Conservation (phyloP, 2,329 filamentous ascomycete genomes). For the Periconia sp. region DNA sequence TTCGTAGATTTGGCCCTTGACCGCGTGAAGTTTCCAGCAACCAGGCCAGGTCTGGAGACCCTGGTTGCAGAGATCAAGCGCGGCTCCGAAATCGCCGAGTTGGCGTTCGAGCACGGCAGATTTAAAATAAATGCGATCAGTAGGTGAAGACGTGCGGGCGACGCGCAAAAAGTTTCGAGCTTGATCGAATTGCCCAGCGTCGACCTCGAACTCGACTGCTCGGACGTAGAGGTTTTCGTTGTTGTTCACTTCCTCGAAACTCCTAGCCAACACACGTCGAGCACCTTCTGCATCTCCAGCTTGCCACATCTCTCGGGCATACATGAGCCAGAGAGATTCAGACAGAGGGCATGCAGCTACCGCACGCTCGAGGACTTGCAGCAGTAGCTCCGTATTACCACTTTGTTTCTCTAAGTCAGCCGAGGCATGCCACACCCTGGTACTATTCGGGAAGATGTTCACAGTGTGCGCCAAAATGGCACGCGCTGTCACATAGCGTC, state of each 20-base stretch:
- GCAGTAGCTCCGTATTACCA: slow-evolving; percentile 78
- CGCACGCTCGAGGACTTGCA: slow-evolving; percentile 85
- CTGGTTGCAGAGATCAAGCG: slow-evolving; percentile 83
- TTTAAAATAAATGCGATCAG: slow-evolving; percentile 97
- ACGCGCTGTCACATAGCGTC: slow-evolving; percentile 84
- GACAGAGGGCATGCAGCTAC: slow-evolving; percentile 91
- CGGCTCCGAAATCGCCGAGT: slow-evolving; percentile 74
- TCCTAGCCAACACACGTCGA: slow-evolving; percentile 78
- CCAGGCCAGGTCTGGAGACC: slow-evolving; percentile 84
- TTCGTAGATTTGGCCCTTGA: slow-evolving; percentile 98
- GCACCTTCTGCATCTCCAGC: slow-evolving; percentile 85
- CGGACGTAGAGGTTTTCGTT: slow-evolving; percentile 98
- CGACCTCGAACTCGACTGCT: slow-evolving; percentile 93
- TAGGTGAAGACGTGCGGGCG: slow-evolving; percentile 85
- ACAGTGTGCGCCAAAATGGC: slow-evolving; percentile 93
- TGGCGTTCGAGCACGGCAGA: slow-evolving; percentile 91
- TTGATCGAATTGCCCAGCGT: slow-evolving; percentile 79
- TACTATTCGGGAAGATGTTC: slow-evolving; percentile 84
- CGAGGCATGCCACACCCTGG: slow-evolving; percentile 85
- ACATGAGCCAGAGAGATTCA: slow-evolving; percentile 92
- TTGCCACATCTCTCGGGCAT: slow-evolving; percentile 93
- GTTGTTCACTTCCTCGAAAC: slow-evolving; percentile 92
- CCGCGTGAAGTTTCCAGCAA: slow-evolving; percentile 92
- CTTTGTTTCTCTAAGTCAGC: slow-evolving; percentile 90
- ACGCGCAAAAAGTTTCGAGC: slow-evolving; percentile 79